These are phyloP conservation scores for Heritiera fomes DNA, from an alignment of 345 rosid genomes.

Conservation along the genomic window DNA sequence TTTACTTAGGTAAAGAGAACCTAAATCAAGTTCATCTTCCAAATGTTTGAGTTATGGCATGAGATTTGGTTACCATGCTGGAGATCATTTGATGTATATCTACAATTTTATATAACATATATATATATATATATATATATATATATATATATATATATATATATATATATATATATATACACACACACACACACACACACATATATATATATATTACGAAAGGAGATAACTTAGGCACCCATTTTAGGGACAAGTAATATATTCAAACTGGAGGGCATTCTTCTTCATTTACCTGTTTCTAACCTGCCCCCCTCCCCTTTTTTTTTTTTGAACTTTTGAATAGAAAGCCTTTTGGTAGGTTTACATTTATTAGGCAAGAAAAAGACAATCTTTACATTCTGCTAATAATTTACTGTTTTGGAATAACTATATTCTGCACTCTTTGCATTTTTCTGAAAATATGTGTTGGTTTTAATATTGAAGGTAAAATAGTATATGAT, in stretches of 20 bases:
- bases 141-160: no score
- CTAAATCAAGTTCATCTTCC: slow-evolving; percentile 3
- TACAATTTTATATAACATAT: neutral
- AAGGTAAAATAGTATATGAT: neutral
- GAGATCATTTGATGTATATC: neutral
- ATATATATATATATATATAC: no score
- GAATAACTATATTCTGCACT: no score
- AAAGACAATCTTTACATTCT: neutral
- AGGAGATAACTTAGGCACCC: neutral
- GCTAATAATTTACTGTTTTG: neutral
- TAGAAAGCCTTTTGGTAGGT: neutral
- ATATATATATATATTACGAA: no score
- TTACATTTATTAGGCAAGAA: neutral
- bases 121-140: no score
- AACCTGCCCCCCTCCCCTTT: neutral
- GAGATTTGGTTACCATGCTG: neutral
- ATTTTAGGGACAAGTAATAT: neutral
- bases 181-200: no score
- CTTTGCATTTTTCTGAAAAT: no score
- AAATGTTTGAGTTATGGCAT: neutral
- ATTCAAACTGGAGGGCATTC: neutral
- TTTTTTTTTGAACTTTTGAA: neutral
- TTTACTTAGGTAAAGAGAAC: neutral
- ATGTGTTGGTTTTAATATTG: neutral
- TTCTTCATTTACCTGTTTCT: neutral